Evolutionary conservation across 2,329 filamentous ascomycete genomes (phyloP), one percentile per base, ranked within the genome.

Genomic region (Fusarium zealandicum): DNA sequence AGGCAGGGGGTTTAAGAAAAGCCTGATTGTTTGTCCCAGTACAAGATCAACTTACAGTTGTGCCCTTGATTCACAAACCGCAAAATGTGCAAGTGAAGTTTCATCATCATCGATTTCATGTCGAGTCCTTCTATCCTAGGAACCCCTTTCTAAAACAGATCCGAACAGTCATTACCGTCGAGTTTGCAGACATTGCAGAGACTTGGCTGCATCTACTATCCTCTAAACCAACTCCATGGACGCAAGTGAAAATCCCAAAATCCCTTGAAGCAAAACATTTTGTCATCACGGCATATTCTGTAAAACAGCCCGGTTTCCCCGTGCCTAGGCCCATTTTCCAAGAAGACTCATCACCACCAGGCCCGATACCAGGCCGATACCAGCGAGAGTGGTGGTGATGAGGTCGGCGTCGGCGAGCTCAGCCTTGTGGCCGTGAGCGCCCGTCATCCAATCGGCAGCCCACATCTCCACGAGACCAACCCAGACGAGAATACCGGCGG

Each of bases 391-490:
- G 0, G 84, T 84, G 51, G 78, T 80, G 0, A 77, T 22, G 1
- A 79, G 31, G 1, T 79, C 70, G 0, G 86, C 80, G 25, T 82
- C 73, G 13, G 80, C 71, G 70, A 90, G 72, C 66, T 88, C 83
- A 16, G 72, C 70, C 59, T 67, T 68, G 33, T 69, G 65, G 7
- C 73, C 73, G 31, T 75, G 73, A 8, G 61, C 51, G 14, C 81
- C 82, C 1, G 77, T 77, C 65, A 84, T 81, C 90, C 90, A 93
- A 68, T 93, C 90, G 33, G 82, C 77, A 3, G 87, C 87, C 84
- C 87, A 87, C 88, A 93, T 92, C 75, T 92, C 89, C 0, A 92
- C 89, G 1, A 92, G 73, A 2, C 88, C 88, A 2, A 92, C 89
- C 88, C 90, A 93, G n/a, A 89, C 76, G 27, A 93, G 77, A 37